These are phyloP conservation scores for Perkinsus chesapeaki DNA, from an alignment of 169 alveolate species.

Conservation along the genomic window DNA sequence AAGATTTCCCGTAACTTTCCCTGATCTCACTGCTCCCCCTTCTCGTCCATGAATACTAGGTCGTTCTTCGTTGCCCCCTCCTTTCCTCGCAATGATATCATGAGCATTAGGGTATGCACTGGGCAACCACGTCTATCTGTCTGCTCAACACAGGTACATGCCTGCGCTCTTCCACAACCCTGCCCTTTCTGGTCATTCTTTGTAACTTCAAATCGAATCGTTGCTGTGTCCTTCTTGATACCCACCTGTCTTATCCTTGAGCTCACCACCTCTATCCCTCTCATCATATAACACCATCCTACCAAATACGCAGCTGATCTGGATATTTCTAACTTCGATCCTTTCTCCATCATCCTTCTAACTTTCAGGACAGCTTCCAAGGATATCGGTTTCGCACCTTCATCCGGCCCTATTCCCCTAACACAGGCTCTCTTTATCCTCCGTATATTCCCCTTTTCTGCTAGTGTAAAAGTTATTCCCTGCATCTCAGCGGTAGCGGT, in stretches of 20 bases:
- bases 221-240: too few relatives aligned
- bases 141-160: background rate
- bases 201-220: too few relatives aligned
- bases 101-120: background rate
- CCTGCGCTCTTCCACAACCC: background rate
- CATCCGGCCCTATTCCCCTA: background rate
- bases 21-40: background rate
- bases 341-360: background rate
- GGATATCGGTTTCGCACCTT: background rate
- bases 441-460: background rate
- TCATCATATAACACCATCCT: too few relatives aligned
- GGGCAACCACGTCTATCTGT: background rate
- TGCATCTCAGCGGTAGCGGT: background rate
- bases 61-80: background rate
- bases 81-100: background rate
- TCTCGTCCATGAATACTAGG: background rate
- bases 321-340: background rate
- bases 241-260: too few relatives aligned
- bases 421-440: background rate
- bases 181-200: background rate
- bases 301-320: background rate
- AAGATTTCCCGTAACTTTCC: background rate
- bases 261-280: too few relatives aligned
- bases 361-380: background rate
- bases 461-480: background rate